Conservation (phyloP, 2,329 filamentous ascomycete species). For the Paecilomyces sp. region DNA sequence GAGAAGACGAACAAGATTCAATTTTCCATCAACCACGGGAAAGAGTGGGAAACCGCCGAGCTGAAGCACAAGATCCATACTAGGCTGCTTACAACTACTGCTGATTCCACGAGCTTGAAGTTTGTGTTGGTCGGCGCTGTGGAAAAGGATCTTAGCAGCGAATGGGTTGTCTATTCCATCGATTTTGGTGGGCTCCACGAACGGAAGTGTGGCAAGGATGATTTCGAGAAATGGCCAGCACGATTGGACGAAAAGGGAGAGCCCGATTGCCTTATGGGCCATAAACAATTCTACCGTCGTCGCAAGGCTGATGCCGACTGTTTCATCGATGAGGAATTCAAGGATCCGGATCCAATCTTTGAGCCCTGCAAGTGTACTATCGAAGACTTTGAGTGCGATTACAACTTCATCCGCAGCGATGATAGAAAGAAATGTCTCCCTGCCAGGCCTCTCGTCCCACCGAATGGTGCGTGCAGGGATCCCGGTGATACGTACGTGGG, state of each 20-base stretch:
- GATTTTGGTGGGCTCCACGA: conserved; percentile 80
- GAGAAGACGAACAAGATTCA: conserved; percentile 53
- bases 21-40: conserved; percentile 87
- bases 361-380: conserved; percentile 75
- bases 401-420: conserved; percentile 67
- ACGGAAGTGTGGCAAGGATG: conserved; percentile 63
- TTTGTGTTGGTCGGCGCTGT: conserved; percentile 68
- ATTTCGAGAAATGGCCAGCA: conserved; percentile 82
- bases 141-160: conserved; percentile 41
- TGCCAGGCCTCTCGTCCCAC: conserved; percentile 55
- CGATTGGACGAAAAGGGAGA: conserved; percentile 72
- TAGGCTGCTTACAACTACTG: conserved; percentile 72
- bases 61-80: conserved; percentile 67
- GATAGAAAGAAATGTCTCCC: conserved; percentile 64
- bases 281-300: conserved; percentile 78
- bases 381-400: conserved; percentile 92
- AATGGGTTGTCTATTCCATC: conserved; percentile 63
- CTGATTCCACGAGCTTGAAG: conserved; percentile 86
- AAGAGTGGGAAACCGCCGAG: conserved; percentile 67
- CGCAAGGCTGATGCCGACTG: conserved; percentile 85
- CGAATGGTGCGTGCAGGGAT: conserved; percentile 67
- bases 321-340: conserved; percentile 79
- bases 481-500: conserved; percentile 70
- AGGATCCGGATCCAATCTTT: conserved; percentile 63
- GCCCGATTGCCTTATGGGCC: conserved; percentile 88